A percentile compares a stretch with the other conserved stretches of the same genome.
Conservation (phyloP, 1,139 yeast genomes). For the Candida glucosophila region DNA sequence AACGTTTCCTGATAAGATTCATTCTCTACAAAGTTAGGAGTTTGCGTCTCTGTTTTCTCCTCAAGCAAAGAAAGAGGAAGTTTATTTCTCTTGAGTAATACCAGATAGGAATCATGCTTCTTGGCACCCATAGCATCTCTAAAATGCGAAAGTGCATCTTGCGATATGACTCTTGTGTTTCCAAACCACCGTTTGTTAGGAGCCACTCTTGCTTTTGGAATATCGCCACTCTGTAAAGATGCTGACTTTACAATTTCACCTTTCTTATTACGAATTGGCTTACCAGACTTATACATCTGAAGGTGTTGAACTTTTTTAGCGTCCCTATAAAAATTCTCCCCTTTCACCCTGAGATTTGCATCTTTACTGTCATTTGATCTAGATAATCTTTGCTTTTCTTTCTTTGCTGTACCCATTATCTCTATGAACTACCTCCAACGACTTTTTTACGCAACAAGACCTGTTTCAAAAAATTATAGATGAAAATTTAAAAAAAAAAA, state of each 20-base stretch:
- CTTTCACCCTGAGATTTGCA: conserved; percentile 89
- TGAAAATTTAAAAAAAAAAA: conserved; percentile 1
- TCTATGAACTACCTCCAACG: not conserved
- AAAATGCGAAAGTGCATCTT: conserved; percentile 90
- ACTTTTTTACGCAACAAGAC: not conserved
- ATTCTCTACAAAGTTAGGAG: conserved; percentile 82
- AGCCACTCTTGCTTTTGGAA: conserved; percentile 88
- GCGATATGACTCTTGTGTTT: conserved; percentile 93
- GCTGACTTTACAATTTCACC: conserved; percentile 90
- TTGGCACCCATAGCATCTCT: conserved; percentile 91
- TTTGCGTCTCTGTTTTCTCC: conserved; percentile 65
- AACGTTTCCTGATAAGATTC: conserved; percentile 77
- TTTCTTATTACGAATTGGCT: conserved; percentile 75
- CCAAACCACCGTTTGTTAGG: conserved; percentile 98
- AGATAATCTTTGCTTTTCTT: conserved; percentile 77
- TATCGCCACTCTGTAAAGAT: conserved; percentile 75
- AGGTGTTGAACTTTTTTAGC: conserved; percentile 85
- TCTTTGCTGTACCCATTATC: conserved; percentile 85
- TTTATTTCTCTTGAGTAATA: conserved; percentile 79
- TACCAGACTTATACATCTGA: conserved; percentile 88
- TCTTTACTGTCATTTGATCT: conserved; percentile 78
- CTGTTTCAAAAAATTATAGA: conserved; percentile 1
- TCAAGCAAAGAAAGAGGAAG: conserved; percentile 92
- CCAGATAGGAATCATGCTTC: conserved; percentile 80
- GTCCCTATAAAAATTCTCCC: conserved; percentile 94